Conservation (phyloP, 306 rosid species). For the Begonia loranthoides region DNA sequence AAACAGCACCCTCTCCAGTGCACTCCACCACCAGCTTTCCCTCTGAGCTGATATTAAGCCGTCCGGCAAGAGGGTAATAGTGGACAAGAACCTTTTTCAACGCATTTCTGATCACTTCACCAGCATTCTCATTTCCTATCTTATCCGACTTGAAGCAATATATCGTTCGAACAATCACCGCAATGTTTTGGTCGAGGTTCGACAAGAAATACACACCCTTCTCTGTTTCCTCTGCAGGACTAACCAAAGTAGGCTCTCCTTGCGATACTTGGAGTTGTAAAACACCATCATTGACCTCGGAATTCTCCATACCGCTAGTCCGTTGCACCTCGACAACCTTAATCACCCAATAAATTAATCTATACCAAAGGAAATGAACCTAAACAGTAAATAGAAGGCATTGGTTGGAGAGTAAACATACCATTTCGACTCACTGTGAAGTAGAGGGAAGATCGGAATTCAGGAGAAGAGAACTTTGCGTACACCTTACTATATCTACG, state of each 20-base stretch:
- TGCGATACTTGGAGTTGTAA: slow-evolving; percentile 26
- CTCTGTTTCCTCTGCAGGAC: slow-evolving; percentile 40
- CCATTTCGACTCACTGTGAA: neutral
- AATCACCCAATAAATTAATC: neutral
- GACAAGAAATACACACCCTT: slow-evolving; percentile 62
- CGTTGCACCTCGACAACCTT: neutral
- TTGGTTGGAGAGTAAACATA: neutral
- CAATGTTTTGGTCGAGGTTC: slow-evolving; percentile 72
- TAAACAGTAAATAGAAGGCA: neutral
- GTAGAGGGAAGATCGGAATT: neutral
- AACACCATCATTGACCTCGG: neutral
- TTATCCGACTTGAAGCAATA: slow-evolving; percentile 44
- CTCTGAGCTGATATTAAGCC: slow-evolving; percentile 40
- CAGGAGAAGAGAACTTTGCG: neutral
- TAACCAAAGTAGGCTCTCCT: slow-evolving; percentile 39
- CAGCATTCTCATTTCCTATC: slow-evolving; percentile 50
- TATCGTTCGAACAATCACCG: slow-evolving; percentile 44
- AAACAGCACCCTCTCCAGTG: slow-evolving; percentile 63
- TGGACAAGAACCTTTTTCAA: slow-evolving; percentile 55
- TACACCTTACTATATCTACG: neutral
- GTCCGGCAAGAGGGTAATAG: slow-evolving; percentile 61
- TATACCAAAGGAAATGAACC: too few relatives aligned
- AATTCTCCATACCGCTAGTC: neutral
- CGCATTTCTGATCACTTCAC: slow-evolving; percentile 34
- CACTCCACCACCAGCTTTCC: slow-evolving; percentile 71